Evolutionary conservation across 331 rosid genomes (phyloP), one percentile per base, ranked within the genome.

Genomic region (Acacia pycnantha): DNA sequence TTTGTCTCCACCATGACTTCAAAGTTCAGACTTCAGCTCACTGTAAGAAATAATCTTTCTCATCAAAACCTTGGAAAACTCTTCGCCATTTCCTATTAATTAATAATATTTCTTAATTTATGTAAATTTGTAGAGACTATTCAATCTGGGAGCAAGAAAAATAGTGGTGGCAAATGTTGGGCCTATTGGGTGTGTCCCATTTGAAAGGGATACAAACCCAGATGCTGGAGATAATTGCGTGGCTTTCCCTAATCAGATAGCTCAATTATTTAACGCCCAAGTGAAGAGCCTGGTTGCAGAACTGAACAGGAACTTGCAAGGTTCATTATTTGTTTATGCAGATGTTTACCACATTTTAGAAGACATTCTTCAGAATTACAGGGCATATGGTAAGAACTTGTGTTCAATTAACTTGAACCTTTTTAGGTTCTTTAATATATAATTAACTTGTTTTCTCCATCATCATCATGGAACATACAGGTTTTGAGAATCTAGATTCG

Each of bases 161-260:
- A 69, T 86, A 21, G 70, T 77, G 19, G 90, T 88, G 78, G 74
- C 74, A 58, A 88, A 87, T 80, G 85, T 90, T 19, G 94, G 90
- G 67, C 92, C 92, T 12, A 85, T 87, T 26, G 94, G 94, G 70
- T 90, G 94, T 27, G 88, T 85, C 50, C 94, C 94, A 14, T 82
- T 16, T 74, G 50, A 82, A 72, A 87, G 94, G 79, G 94, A 90
- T 9, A 2, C 33, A 40, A 88, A 87, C 66, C 89, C 81, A 62
- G n/a, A 13, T 40, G 81, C 85, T 31, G 89, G 87, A 33, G 78
- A 76, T 43, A 44, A 29, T 33, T 90, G 92, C 46, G 84, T 66
- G 2, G 64, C 47, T 74, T 65, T 81, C 48, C 65, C 90, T 2
- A 90, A 88, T 68, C 82, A 80, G 56, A 50, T 88, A 58, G 89